A percentile compares a stretch with the other conserved stretches of the same genome.
phyloP scores from a whole-genome alignment of 345 rosid species.

The Raphanus sativus region DNA sequence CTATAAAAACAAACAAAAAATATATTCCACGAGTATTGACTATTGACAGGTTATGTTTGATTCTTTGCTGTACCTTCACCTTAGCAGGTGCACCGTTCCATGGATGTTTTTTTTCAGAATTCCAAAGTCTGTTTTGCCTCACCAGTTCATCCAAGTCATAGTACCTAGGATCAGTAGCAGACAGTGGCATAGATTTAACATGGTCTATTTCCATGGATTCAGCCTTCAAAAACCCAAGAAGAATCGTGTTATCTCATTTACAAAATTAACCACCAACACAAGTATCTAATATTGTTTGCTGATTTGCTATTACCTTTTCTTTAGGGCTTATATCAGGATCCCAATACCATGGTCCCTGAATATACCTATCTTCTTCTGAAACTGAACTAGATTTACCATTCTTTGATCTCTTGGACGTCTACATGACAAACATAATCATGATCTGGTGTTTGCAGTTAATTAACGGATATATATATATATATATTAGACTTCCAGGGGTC shows the following conservation, averaged over 20 bases:
- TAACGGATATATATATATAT: not conserved
- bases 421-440: not conserved
- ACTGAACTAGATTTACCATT: not conserved
- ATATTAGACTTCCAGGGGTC: not conserved
- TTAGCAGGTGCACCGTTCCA: slow-evolving; percentile 16
- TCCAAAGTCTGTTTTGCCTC: slow-evolving; percentile 1
- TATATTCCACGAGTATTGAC: not conserved
- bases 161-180: slow-evolving; percentile 1
- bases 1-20: not conserved
- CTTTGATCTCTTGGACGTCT: slow-evolving; percentile 2
- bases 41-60: not conserved
- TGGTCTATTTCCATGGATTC: slow-evolving; percentile 43
- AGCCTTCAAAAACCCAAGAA: slow-evolving; percentile 35
- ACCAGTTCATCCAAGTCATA: not conserved
- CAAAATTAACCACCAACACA: not conserved
- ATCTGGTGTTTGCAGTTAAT: not conserved
- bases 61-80: slow-evolving; percentile 8
- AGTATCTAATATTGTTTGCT: not conserved
- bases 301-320: slow-evolving; percentile 1
- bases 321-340: slow-evolving; percentile 11
- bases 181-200: slow-evolving; percentile 8
- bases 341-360: slow-evolving; percentile 22
- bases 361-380: not conserved
- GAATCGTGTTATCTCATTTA: not conserved
- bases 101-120: slow-evolving; percentile 6